Conservation (phyloP, 2,329 filamentous ascomycete species). For the Trichoderma harzianum region DNA sequence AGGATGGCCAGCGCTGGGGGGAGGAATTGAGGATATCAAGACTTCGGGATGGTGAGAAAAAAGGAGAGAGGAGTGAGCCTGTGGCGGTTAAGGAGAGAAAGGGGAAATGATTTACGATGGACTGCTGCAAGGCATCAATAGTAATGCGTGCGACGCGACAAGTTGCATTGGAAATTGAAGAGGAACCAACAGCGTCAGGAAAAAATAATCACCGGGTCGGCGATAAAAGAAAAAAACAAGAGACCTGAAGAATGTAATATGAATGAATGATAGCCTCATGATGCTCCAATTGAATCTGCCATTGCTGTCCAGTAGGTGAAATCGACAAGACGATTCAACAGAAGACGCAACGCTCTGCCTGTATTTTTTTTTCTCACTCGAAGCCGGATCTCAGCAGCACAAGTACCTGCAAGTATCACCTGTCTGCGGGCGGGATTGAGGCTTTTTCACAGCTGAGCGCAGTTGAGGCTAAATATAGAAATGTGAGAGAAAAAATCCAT, state of each 20-base stretch:
- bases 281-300: background rate
- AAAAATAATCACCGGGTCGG: background rate
- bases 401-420: background rate
- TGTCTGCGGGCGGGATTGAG: background rate
- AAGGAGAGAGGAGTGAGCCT: background rate
- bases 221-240: too few relatives aligned
- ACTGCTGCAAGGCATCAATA: background rate
- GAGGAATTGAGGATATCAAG: background rate
- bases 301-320: background rate
- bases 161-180: background rate
- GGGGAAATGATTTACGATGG: conserved; percentile 6
- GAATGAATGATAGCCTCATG: background rate
- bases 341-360: background rate
- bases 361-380: background rate
- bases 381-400: background rate
- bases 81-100: background rate
- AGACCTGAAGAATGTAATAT: too few relatives aligned
- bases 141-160: background rate
- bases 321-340: background rate
- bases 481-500: background rate
- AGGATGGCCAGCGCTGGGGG: background rate
- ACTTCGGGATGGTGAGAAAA: background rate
- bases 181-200: background rate
- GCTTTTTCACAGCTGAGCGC: background rate
- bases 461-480: conserved; percentile 3